Conservation (phyloP, 345 rosid genomes). For the thale cress (Arabidopsis thaliana) region DNA sequence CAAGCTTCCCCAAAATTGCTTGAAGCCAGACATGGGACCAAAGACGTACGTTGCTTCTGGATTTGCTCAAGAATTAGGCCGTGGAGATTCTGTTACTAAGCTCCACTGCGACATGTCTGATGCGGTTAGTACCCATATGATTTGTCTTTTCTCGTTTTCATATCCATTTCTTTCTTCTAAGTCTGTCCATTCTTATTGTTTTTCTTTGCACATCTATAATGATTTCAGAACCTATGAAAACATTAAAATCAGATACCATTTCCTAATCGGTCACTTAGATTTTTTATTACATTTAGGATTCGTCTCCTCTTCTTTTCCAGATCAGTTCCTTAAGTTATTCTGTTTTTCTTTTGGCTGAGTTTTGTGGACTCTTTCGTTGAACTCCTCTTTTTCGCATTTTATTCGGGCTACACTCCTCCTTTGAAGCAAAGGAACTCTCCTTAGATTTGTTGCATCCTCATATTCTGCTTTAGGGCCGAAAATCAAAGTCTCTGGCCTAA, state of each 20-base stretch:
- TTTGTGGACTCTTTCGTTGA: neutral
- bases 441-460: too few species aligned
- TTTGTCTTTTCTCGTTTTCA: conserved; percentile 1
- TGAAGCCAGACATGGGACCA: conserved; percentile 90
- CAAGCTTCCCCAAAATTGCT: conserved; percentile 54
- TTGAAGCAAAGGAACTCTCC: neutral
- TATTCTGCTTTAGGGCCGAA: neutral
- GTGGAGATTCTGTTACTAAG: conserved; percentile 90
- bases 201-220: conserved; percentile 16
- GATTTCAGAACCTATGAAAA: conserved; percentile 1
- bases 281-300: neutral
- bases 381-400: neutral
- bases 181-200: neutral
- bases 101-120: conserved; percentile 92
- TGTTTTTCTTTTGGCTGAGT: neutral
- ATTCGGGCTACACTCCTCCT: neutral
- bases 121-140: conserved; percentile 55
- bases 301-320: neutral
- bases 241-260: conserved; percentile 1
- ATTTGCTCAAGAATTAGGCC: conserved; percentile 67
- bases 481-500: neutral
- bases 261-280: neutral
- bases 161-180: neutral
- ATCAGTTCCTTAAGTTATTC: neutral
- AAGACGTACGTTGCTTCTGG: conserved; percentile 86